Conservation (phyloP, 164 flowering plant species). For the Annona cherimola region DNA sequence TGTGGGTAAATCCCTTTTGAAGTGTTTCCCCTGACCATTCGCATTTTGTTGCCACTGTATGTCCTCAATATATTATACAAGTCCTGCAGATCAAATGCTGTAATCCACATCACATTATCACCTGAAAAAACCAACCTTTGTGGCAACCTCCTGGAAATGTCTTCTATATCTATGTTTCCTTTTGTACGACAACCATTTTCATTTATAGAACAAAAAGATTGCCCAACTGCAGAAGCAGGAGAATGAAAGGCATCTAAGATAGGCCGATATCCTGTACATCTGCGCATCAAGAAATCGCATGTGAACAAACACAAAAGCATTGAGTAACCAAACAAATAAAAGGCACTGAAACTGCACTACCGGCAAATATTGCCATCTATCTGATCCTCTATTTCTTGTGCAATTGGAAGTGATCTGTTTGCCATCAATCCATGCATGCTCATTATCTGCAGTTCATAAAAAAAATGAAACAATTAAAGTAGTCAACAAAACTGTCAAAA, state of each 20-base stretch:
- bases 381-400: conserved; percentile 12
- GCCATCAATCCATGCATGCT: conserved; percentile 6
- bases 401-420: not conserved
- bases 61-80: conserved; percentile 6
- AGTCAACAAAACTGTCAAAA: not conserved
- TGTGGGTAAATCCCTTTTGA: conserved; percentile 8
- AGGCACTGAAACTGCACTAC: not conserved
- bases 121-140: not conserved
- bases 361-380: conserved; percentile 12
- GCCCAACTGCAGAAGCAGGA: not conserved
- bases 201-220: not conserved
- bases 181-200: not conserved
- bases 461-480: not conserved
- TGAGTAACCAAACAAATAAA: not conserved
- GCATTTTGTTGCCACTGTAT: conserved; percentile 4
- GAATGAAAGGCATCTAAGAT: conserved; percentile 9
- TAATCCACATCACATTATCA: conserved; percentile 6
- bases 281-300: conserved; percentile 1
- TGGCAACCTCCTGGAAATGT: conserved; percentile 7
- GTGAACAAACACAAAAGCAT: not conserved
- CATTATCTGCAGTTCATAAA: conserved; percentile 6
- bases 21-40: conserved; percentile 6
- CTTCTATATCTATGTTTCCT: conserved; percentile 4
- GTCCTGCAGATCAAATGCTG: conserved; percentile 4
- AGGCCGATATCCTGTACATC: conserved; percentile 11